phyloP scores from a whole-genome alignment of 2,329 filamentous ascomycete species.

The Colletotrichum spinosum region DNA sequence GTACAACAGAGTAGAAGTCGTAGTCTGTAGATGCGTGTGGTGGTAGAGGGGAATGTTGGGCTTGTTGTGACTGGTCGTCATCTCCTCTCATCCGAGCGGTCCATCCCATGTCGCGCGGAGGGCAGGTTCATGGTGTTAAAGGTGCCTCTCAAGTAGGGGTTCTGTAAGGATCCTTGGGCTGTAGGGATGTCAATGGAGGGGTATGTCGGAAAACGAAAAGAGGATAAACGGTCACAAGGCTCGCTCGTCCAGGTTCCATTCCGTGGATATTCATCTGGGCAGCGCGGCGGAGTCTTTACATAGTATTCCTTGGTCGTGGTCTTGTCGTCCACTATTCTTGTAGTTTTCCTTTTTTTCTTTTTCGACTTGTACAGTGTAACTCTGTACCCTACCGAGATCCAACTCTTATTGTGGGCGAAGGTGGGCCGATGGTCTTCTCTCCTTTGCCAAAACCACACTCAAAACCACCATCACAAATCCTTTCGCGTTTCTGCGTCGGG shows the following conservation, averaged over 20 bases:
- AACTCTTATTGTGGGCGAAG: slow-evolving; percentile 29
- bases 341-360: slow-evolving; percentile 11
- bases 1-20: no score
- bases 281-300: neutral
- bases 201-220: no score
- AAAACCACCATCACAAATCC: neutral
- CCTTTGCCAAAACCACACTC: no score
- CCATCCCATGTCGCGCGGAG: slow-evolving; percentile 19
- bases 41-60: no score
- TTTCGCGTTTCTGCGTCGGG: slow-evolving; percentile 31
- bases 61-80: neutral
- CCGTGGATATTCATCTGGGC: no score
- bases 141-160: no score
- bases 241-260: no score
- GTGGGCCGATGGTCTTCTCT: slow-evolving; percentile 18
- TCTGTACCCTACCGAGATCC: slow-evolving; percentile 16
- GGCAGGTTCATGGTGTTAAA: no score
- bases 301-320: neutral
- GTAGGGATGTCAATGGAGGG: no score
- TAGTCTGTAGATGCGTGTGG: no score
- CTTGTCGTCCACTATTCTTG: slow-evolving; percentile 19
- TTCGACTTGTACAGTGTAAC: neutral
- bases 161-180: no score
- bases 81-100: slow-evolving; percentile 20
- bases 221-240: no score